Conservation (phyloP, 345 rosid genomes). For the Rhodomyrtus tomentosa region DNA sequence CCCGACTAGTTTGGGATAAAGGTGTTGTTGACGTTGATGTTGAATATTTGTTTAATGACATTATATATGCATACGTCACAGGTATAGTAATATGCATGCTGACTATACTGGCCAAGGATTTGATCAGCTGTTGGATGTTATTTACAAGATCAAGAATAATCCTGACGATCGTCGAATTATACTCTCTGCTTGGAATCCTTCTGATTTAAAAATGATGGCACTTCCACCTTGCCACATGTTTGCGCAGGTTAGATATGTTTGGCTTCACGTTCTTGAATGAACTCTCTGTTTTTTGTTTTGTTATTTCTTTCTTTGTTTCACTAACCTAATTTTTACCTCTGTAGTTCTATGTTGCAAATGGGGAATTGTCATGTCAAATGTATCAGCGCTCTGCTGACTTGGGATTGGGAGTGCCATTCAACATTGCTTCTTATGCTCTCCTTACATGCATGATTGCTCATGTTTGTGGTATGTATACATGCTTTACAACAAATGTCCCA, state of each 20-base stretch:
- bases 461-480: constrained; percentile 56
- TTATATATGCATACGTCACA: constrained; percentile 8
- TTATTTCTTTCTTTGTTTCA: background rate
- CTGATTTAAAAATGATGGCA: constrained; percentile 89
- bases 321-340: background rate
- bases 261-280: background rate
- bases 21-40: no score
- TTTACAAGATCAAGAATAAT: constrained; percentile 80
- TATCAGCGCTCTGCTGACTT: constrained; percentile 97
- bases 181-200: constrained; percentile 96
- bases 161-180: constrained; percentile 86
- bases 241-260: constrained; percentile 50
- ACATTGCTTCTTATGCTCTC: constrained; percentile 90
- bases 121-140: constrained; percentile 86
- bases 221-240: constrained; percentile 99
- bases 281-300: background rate
- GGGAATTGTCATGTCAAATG: constrained; percentile 95
- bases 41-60: background rate
- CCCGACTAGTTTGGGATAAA: no score
- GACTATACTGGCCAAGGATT: constrained; percentile 93
- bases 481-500: background rate
- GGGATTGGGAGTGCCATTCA: constrained; percentile 97
- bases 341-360: constrained; percentile 84
- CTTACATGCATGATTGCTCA: constrained; percentile 90
- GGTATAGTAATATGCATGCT: constrained; percentile 93